Conservation (phyloP, 108 stramenopile species). For the Tribonema minus region DNA sequence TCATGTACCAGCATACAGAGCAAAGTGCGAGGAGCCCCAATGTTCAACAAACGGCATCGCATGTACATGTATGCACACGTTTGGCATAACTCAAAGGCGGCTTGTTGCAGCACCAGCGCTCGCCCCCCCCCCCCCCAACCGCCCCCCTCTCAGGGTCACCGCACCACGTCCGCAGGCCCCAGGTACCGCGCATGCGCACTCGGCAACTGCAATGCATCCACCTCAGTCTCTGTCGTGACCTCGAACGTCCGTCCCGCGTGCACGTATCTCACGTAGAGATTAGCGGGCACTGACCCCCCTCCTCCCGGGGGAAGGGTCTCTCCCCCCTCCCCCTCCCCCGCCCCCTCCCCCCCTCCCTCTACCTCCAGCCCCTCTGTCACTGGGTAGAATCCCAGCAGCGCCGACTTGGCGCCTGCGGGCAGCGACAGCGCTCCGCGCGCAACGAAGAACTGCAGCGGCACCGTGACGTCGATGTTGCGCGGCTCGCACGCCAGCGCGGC, state of each 20-base stretch:
- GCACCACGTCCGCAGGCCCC: too few species aligned
- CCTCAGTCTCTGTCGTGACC: background rate
- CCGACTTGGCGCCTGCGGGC: background rate
- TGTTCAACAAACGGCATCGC: too few species aligned
- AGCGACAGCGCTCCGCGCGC: background rate
- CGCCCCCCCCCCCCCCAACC: too few species aligned
- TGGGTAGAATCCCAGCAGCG: constrained; percentile 12
- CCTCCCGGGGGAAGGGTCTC: background rate
- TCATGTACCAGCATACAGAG: too few species aligned
- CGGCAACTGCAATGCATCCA: too few species aligned
- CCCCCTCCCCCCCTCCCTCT: background rate
- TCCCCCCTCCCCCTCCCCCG: background rate
- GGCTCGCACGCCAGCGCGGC: background rate
- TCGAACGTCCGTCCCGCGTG: constrained; percentile 16
- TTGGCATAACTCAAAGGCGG: too few species aligned
- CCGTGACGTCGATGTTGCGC: constrained; percentile 11
- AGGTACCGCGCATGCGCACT: too few species aligned
- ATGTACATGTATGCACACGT: too few species aligned
- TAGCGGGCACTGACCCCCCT: background rate
- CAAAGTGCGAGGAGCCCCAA: too few species aligned
- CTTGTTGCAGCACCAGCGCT: too few species aligned
- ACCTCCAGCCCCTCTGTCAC: background rate
- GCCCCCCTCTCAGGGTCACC: too few species aligned
- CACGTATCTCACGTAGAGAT: background rate
- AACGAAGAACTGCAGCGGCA: constrained; percentile 25